These are phyloP conservation scores for Podaxis rugospora DNA, from an alignment of 768 basidiomycete genomes.

Conservation along the genomic window DNA sequence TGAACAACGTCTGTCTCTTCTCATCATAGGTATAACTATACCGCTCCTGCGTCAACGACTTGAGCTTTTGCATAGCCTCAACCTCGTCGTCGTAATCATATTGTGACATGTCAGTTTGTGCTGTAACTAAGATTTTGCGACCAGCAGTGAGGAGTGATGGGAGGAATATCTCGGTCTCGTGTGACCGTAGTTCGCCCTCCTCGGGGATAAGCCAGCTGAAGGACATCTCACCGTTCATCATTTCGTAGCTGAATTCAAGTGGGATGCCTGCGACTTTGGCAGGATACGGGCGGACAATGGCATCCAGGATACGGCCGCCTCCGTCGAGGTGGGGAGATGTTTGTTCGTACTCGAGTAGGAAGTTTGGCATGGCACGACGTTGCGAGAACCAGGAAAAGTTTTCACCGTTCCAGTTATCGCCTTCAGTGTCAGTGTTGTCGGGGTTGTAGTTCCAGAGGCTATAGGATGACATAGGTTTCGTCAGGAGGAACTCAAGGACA, in stretches of 20 bases:
- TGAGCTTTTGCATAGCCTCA: neutral
- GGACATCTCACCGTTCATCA: conserved; percentile 62
- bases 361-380: conserved; percentile 50
- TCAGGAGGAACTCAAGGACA: neutral
- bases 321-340: conserved; percentile 70
- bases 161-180: conserved; percentile 81
- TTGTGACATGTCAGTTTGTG: conserved; percentile 29
- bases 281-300: conserved; percentile 87
- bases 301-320: conserved; percentile 71
- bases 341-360: conserved; percentile 55
- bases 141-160: conserved; percentile 59
- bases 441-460: conserved; percentile 98
- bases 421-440: conserved; percentile 67
- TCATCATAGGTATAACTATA: conserved; percentile 61
- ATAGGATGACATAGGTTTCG: neutral
- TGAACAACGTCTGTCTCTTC: conserved; percentile 67
- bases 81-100: neutral
- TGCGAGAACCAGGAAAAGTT: conserved; percentile 94
- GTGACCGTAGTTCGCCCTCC: conserved; percentile 23
- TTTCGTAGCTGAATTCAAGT: conserved; percentile 66
- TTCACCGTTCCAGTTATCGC: conserved; percentile 95
- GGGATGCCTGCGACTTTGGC: conserved; percentile 89
- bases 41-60: conserved; percentile 19
- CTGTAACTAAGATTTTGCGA: conserved; percentile 49
- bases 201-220: conserved; percentile 50